Percentiles rank a stretch among this genome's conserved stretches.
Evolutionary conservation across 2,329 filamentous ascomycete species (phyloP).

Genomic region (Aspergillus latus): DNA sequence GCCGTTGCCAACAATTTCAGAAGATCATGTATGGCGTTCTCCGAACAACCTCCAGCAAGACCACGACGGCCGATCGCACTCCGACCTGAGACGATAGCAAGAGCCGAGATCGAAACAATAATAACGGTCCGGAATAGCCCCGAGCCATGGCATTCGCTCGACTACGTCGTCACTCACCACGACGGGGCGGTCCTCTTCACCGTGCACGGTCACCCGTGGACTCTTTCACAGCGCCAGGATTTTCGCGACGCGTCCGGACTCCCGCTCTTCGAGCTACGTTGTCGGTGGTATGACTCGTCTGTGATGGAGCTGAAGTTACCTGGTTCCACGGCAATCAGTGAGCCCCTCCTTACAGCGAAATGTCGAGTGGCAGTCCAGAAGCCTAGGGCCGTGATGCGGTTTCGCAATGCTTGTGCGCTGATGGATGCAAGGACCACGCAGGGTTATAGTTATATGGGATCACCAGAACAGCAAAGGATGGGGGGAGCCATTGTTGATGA

Average conservation of each 20-base stretch:
- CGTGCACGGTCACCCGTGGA: constrained; percentile 18
- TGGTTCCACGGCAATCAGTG: constrained; percentile 3
- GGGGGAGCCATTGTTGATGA: background rate
- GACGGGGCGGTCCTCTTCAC: constrained; percentile 15
- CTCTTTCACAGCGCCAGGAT: constrained; percentile 15
- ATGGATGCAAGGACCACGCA: background rate
- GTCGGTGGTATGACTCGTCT: constrained; percentile 20
- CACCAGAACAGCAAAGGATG: background rate
- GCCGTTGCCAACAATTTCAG: background rate
- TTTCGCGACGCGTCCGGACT: constrained; percentile 20
- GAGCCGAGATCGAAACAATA: constrained; percentile 2
- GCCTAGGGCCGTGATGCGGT: constrained; percentile 16
- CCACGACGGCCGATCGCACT: constrained; percentile 18
- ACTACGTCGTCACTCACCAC: constrained; percentile 16
- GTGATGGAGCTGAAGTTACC: constrained; percentile 16
- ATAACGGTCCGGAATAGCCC: constrained; percentile 17
- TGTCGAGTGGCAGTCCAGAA: constrained; percentile 18
- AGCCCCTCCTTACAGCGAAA: constrained; percentile 15
- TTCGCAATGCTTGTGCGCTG: constrained; percentile 12
- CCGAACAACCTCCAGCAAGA: background rate
- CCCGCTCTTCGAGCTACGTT: constrained; percentile 20
- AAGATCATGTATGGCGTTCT: constrained; percentile 11
- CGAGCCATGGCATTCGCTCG: constrained; percentile 22
- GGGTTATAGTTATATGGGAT: background rate
- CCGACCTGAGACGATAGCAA: constrained; percentile 16